phyloP scores from a whole-genome alignment of 176 grass and related monocot species.

The Musa acuminata region DNA sequence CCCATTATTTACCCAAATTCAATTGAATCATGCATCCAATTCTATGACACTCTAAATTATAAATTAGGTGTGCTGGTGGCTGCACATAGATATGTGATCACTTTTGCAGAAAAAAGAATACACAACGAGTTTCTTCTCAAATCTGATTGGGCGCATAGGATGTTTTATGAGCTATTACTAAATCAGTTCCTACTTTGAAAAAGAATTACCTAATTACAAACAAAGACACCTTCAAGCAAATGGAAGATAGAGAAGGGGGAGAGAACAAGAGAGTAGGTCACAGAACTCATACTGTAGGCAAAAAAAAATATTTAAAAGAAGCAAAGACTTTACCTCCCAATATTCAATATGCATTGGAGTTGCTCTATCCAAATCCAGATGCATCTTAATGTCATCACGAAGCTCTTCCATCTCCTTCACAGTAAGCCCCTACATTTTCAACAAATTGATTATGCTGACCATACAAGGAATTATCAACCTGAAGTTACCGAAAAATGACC shows the following conservation, averaged over 20 bases:
- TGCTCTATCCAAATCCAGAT: slow-evolving; percentile 78
- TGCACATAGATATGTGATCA: background rate
- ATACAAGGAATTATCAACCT: background rate
- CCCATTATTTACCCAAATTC: background rate
- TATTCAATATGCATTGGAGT: slow-evolving; percentile 69
- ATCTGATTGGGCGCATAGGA: background rate
- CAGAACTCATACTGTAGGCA: slow-evolving; percentile 5
- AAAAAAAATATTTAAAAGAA: slow-evolving; percentile 3
- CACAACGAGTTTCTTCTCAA: background rate
- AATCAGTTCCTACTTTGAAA: background rate
- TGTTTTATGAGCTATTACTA: too few relatives aligned
- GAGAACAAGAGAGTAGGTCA: background rate
- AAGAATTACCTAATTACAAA: background rate
- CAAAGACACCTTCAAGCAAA: too few relatives aligned
- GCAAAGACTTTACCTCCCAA: slow-evolving; percentile 65
- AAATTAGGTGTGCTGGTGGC: too few relatives aligned
- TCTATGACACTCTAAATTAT: too few relatives aligned
- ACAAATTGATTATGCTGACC: background rate
- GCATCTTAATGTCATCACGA: slow-evolving; percentile 90
- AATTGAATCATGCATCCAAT: too few relatives aligned
- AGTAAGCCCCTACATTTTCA: slow-evolving; percentile 56
- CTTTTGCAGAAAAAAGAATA: background rate
- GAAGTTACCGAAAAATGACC: background rate
- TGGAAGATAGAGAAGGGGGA: too few relatives aligned
- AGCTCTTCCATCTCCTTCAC: slow-evolving; percentile 97